Evolutionary conservation across 305 asterid species (phyloP), one percentile per base, ranked within the genome.

Genomic region (Fraxinus xanthoxyloides): DNA sequence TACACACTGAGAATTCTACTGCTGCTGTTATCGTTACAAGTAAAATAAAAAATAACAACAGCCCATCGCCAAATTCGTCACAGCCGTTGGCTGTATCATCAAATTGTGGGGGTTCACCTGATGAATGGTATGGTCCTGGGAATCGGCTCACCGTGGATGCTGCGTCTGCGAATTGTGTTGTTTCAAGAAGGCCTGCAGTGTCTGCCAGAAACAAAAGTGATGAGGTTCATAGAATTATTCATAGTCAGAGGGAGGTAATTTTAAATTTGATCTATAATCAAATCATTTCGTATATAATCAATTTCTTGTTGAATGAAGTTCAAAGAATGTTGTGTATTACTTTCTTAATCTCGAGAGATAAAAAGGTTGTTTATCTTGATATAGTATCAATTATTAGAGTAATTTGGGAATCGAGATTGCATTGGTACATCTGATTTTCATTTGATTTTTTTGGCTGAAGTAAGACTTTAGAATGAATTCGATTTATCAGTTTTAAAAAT

Each of bases 121-220:
- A 94, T 89, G 97, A 91, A 77, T 93, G 96, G 94, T 89, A 98
- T 88, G 92, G 92, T 51, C 95, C 97, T 79, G 97, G 98, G 30
- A 87, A 91, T 75, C 95, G 95, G 13, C 63, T 92, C 38, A 82
- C 91, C 46, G 89, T 91, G 23, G 97, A 91, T 84, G 97, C 97
- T 65, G 90, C 97, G 35, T 91, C 97, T 84, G 92, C 91, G 48
- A 97, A 94, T 87, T 93, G 94, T 85, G 97, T 92, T 72, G 97
- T 92, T 86, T 87, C 97, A 31, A 89, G 93, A 76, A 90, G 97
- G 85, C 92, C 90, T 81, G 77, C 87, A 80, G 82, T 82, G 9
- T 85, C 89, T 56, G 80, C 89, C 0, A 92, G 95, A 80, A 91
- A 92, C 74, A 93, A 87, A 86, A 85, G 89, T 75, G 97, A 92